Percentiles rank a stretch among this genome's conserved stretches.
Evolutionary conservation across 257 asterid genomes (phyloP).

Genomic region (Fraxinus quadrangulata): DNA sequence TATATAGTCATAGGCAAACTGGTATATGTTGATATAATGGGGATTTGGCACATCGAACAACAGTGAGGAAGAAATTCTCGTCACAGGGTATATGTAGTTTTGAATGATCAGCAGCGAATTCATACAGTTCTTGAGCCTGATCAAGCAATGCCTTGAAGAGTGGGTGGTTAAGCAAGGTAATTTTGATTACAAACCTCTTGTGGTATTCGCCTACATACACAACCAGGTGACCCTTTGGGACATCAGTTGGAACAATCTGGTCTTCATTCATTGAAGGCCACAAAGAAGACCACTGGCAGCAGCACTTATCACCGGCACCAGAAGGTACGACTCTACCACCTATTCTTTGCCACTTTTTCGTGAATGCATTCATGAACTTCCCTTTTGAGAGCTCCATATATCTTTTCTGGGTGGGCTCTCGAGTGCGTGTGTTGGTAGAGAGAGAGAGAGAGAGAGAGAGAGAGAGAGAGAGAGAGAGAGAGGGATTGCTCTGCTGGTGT

Average conservation of each 20-base stretch:
- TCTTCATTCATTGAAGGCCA: slow-evolving; percentile 50
- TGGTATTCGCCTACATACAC: slow-evolving; percentile 75
- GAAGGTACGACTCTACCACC: slow-evolving; percentile 45
- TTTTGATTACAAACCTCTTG: slow-evolving; percentile 76
- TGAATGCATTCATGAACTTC: slow-evolving; percentile 49
- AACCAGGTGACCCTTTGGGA: slow-evolving; percentile 86
- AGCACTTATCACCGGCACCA: slow-evolving; percentile 43
- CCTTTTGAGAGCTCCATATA: slow-evolving; percentile 42
- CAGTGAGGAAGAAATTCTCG: slow-evolving; percentile 66
- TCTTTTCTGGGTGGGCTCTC: background rate
- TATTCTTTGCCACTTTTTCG: slow-evolving; percentile 46
- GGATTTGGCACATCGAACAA: slow-evolving; percentile 67
- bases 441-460: slow-evolving; percentile 2
- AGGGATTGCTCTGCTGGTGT: slow-evolving; percentile 31
- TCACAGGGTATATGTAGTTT: slow-evolving; percentile 85
- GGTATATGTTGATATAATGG: slow-evolving; percentile 47
- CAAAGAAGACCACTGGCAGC: slow-evolving; percentile 54
- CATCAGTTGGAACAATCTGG: slow-evolving; percentile 63
- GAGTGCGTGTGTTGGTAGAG: background rate
- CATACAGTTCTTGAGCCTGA: slow-evolving; percentile 78
- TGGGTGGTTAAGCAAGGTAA: slow-evolving; percentile 67
- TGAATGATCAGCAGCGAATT: slow-evolving; percentile 49
- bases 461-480: background rate
- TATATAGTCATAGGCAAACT: slow-evolving; percentile 42
- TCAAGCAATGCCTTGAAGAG: slow-evolving; percentile 77